Evolutionary conservation across 257 asterid species (phyloP), one percentile per base, ranked within the genome.

Genomic region (Primulina eburnea): DNA sequence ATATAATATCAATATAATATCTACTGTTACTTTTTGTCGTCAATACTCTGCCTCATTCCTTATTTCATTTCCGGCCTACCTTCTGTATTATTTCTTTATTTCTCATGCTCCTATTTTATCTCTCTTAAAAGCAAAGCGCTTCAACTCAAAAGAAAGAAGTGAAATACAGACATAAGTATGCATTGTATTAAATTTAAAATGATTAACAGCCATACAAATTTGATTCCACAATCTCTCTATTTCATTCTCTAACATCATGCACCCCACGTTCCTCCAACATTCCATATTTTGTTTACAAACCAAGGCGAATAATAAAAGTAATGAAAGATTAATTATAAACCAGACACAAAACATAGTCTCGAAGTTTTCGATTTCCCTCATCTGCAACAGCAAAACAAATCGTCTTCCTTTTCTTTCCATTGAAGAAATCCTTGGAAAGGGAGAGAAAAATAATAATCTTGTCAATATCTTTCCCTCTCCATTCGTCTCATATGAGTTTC

Each of bases 221-320:
- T 10, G 47, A 64, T 37, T 28, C 21, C 61, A 53, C 72, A 70
- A 73, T 35, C 67, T 56, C 72, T 61, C 71, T 55, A 11, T 65
- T 67, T 17, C 73, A 40, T 32, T 64, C 71, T 66, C 72, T 52
- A 71, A 71, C 80, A 78, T 53, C 80, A 78, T 53, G 81, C 79
- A 79, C 82, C 87, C 74, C 81, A 82, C 87, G 64, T 82, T 77
- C 79, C 66, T 60, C 65, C 65, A 59, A 29, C 73, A 59, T 68
- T 60, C 65, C 80, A 73, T 55, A n/a, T 47, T 58, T 74, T 56
- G 28, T 65, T 64, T 71, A 66, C 21, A 47, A 65, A 73, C 56
- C 34, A 20, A 70, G 56, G n/a, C 47, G 16, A 37, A 35, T 17
- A 47, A 60, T 26, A 10, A 30, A 18, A 7, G 0, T 29, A 11